Percentiles rank a stretch among this genome's conserved stretches.
Conservation (phyloP, 768 basidiomycete species). For the Lactarius quietus region DNA sequence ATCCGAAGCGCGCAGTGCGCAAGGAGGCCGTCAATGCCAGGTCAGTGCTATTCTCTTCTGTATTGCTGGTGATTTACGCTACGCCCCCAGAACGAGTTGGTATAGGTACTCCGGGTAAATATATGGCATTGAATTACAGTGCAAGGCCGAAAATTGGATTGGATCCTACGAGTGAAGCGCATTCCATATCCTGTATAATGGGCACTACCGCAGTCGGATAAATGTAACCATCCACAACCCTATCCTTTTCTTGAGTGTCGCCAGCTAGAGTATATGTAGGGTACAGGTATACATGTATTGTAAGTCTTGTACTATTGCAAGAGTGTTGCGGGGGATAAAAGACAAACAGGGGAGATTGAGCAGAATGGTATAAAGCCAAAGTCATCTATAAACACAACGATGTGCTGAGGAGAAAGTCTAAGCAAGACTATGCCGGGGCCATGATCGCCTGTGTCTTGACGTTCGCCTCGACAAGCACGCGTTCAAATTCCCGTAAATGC, state of each 20-base stretch:
- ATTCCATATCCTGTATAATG: neutral
- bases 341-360: constrained; percentile 16
- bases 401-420: neutral
- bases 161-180: neutral
- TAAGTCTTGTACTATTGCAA: constrained; percentile 15
- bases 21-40: constrained; percentile 86
- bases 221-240: neutral
- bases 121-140: too few relatives aligned
- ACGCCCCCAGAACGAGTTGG: constrained; percentile 17
- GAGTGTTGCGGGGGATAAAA: neutral
- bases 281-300: constrained; percentile 23
- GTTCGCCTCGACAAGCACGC: constrained; percentile 66
- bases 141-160: neutral
- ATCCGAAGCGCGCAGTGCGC: constrained; percentile 81
- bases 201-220: neutral
- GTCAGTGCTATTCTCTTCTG: constrained; percentile 27
- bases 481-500: constrained; percentile 72
- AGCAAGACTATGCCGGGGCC: constrained; percentile 50
- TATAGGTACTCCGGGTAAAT: constrained; percentile 23
- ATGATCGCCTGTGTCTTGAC: constrained; percentile 78
- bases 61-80: neutral
- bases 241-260: neutral
- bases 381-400: constrained; percentile 5
- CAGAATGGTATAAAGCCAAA: constrained; percentile 6
- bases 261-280: constrained; percentile 17